Evolutionary conservation across 2,329 filamentous ascomycete species (phyloP), one percentile per base, ranked within the genome.

Genomic region (Pseudocercospora musae): DNA sequence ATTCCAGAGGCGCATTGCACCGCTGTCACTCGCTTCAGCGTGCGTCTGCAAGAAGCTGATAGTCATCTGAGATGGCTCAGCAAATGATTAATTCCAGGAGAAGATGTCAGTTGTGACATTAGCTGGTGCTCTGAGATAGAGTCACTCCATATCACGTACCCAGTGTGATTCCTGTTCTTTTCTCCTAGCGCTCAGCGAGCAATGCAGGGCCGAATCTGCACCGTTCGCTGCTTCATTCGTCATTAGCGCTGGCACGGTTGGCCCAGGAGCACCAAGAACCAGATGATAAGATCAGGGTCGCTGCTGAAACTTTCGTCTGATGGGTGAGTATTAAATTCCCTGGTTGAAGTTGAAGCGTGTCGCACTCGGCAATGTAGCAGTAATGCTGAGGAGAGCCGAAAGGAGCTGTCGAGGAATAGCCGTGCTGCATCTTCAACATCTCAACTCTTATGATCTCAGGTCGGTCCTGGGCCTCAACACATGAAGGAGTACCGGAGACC

Each of bases 21-120:
- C 27, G 62, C 62, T 64, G 66, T 56, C 66, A 31, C 58, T 67
- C 66, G 57, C 57, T 67, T 67, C 59, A 59, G 56, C 54, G 15
- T 27, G 15, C 25, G 48, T 52, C 48, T 52, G 48, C 48, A 40
- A 40, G 48, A 29, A 52, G 48, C 48, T 52, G 48, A 29, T 15
- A 10, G 15, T 25, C 48, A 31, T 52, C 25, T 31, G 48, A 52
- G 21, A 52, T 52, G 48, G 48, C 25, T 25, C 25, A 25, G 44
- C 20, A 48, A 23, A 52, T 31, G 48, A 52, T n/a, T n/a, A 25
- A 52, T 27, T 52, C 25, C 18, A 52, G 48, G 48, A 52, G 31
- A 2, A 23, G 2, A 50, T 15, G 6, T 50, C 46, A 29, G 48
- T 23, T 52, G 48, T n/a, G 48, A 25, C 48, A 31, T 31, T 52